phyloP scores from a whole-genome alignment of 768 basidiomycete species.

The Auricularia cornea region DNA sequence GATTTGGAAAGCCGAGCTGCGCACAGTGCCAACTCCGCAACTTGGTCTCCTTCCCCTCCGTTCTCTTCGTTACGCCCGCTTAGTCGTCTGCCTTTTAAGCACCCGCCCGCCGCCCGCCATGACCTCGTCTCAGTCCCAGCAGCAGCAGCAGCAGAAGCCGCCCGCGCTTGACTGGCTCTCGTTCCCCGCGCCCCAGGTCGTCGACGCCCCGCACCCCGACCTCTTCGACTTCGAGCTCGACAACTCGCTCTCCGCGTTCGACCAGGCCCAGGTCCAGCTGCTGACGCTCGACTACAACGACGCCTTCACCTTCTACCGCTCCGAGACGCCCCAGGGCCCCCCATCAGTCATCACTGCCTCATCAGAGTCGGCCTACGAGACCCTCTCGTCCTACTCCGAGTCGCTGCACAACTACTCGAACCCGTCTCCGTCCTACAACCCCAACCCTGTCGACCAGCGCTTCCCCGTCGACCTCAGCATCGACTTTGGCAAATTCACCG shows the following conservation, averaged over 20 bases:
- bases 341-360: constrained; percentile 74
- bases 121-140: neutral
- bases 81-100: neutral
- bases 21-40: constrained; percentile 1
- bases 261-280: constrained; percentile 46
- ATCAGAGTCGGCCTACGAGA: constrained; percentile 68
- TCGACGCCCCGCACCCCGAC: constrained; percentile 72
- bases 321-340: constrained; percentile 58
- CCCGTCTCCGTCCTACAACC: constrained; percentile 33
- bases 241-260: constrained; percentile 55
- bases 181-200: constrained; percentile 59
- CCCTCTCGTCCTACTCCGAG: constrained; percentile 58
- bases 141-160: neutral
- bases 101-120: neutral
- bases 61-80: neutral
- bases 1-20: neutral
- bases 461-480: constrained; percentile 64
- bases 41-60: neutral
- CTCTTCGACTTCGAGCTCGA: constrained; percentile 80
- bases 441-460: constrained; percentile 42
- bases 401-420: constrained; percentile 59
- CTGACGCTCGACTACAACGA: constrained; percentile 57
- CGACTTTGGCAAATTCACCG: constrained; percentile 57
- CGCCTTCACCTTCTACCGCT: constrained; percentile 42
- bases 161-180: constrained; percentile 41